Conservation (phyloP, 2,329 filamentous ascomycete genomes). For the Microascus cirrosus region DNA sequence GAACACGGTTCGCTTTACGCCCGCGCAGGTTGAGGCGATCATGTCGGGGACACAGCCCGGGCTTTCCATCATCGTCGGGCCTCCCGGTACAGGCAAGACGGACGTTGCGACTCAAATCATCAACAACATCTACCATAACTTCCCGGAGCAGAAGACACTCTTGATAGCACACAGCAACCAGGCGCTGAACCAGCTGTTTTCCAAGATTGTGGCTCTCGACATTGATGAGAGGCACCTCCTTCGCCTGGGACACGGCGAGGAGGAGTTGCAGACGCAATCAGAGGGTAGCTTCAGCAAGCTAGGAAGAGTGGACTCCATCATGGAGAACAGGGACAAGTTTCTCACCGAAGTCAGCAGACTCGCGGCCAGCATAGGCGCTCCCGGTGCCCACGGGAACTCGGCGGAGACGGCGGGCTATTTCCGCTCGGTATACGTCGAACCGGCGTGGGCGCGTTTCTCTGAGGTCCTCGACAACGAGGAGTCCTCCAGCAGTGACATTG, state of each 20-base stretch:
- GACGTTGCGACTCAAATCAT: conserved; percentile 98
- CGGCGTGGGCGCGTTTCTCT: conserved; percentile 80
- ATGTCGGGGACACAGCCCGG: conserved; percentile 90
- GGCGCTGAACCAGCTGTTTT: conserved; percentile 91
- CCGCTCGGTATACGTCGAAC: conserved; percentile 80
- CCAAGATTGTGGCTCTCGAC: conserved; percentile 92
- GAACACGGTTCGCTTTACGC: conserved; percentile 80
- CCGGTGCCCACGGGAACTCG: conserved; percentile 89
- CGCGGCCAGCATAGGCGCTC: conserved; percentile 72
- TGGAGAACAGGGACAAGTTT: conserved; percentile 73
- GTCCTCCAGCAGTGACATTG: conserved; percentile 48
- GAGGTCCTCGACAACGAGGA: conserved; percentile 41
- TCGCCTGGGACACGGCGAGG: conserved; percentile 87
- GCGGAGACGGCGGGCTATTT: conserved; percentile 98
- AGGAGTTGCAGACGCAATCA: conserved; percentile 64
- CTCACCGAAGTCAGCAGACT: conserved; percentile 78
- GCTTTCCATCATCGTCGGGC: conserved; percentile 85
- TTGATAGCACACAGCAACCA: conserved; percentile 96
- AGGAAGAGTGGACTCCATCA: conserved; percentile 87
- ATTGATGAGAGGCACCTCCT: conserved; percentile 93
- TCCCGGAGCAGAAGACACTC: conserved; percentile 81
- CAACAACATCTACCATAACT: conserved; percentile 98
- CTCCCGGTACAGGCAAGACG: conserved; percentile 96
- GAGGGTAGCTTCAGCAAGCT: conserved; percentile 86
- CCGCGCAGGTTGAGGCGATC: conserved; percentile 85